phyloP scores from a whole-genome alignment of 306 rosid genomes.

The Lathyrus sativus region DNA sequence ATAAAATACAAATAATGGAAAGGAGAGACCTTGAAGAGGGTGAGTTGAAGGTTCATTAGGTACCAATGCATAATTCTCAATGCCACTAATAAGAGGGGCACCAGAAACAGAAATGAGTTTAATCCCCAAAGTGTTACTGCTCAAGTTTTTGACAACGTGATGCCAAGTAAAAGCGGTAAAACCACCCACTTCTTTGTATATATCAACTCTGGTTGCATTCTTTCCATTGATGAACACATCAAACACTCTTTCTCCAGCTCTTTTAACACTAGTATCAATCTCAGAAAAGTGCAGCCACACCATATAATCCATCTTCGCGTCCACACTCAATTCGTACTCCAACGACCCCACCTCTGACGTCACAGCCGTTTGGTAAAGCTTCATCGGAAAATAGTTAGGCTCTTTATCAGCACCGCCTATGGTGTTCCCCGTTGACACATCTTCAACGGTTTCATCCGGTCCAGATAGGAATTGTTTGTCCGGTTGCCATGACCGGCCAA shows the following conservation, averaged over 20 bases:
- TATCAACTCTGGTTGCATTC: slow-evolving; percentile 65
- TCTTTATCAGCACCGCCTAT: slow-evolving; percentile 47
- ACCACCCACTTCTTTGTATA: slow-evolving; percentile 65
- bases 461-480: slow-evolving; percentile 42
- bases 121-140: slow-evolving; percentile 49
- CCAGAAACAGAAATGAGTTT: slow-evolving; percentile 64
- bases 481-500: slow-evolving; percentile 86
- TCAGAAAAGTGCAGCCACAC: slow-evolving; percentile 93
- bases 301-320: slow-evolving; percentile 86
- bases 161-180: slow-evolving; percentile 66
- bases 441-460: slow-evolving; percentile 9
- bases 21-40: slow-evolving; percentile 73
- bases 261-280: slow-evolving; percentile 69
- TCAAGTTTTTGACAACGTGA: slow-evolving; percentile 67
- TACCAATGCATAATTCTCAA: slow-evolving; percentile 88
- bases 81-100: slow-evolving; percentile 63
- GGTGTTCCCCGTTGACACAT: slow-evolving; percentile 45
- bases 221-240: slow-evolving; percentile 62
- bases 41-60: slow-evolving; percentile 74
- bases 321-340: slow-evolving; percentile 71
- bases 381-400: slow-evolving; percentile 80
- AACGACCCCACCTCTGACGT: slow-evolving; percentile 36
- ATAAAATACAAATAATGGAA: not conserved
- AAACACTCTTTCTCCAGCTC: slow-evolving; percentile 74
- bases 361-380: slow-evolving; percentile 71